A percentile compares a stretch with the other conserved stretches of the same genome.
phyloP scores from a whole-genome alignment of 345 rosid genomes.

The Litchi chinensis region DNA sequence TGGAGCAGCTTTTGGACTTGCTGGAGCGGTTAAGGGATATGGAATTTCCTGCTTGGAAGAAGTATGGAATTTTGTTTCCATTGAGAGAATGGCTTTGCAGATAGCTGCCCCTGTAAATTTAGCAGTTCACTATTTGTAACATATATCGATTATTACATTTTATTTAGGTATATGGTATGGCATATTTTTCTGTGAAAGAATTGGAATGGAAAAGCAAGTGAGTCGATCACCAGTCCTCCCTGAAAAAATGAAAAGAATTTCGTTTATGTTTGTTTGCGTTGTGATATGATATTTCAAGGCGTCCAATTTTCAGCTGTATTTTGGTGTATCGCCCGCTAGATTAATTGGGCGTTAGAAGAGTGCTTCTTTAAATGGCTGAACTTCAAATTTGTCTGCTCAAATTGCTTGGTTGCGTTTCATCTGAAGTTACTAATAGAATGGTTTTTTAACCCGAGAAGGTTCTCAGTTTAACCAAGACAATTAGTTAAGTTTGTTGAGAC shows the following conservation, averaged over 20 bases:
- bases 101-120: too few species aligned
- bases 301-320: not conserved
- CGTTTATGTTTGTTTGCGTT: not conserved
- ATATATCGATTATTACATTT: not conserved
- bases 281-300: not conserved
- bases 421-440: too few species aligned
- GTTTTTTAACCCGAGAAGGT: too few species aligned
- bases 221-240: not conserved
- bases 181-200: not conserved
- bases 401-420: not conserved
- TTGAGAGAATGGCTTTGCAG: constrained; percentile 69
- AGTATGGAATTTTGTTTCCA: constrained; percentile 61
- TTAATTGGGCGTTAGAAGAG: not conserved
- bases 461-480: not conserved
- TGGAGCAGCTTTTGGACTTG: constrained; percentile 98
- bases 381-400: not conserved
- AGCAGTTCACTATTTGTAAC: constrained; percentile 2
- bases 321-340: not conserved
- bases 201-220: too few species aligned
- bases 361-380: not conserved
- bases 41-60: constrained; percentile 89
- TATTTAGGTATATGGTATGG: not conserved
- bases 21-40: constrained; percentile 89
- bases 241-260: not conserved
- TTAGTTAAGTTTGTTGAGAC: not conserved